A percentile compares a stretch with the other conserved stretches of the same genome.
Conservation (phyloP, 495 filamentous ascomycete species). For the Aspergillus coremiiformis region DNA sequence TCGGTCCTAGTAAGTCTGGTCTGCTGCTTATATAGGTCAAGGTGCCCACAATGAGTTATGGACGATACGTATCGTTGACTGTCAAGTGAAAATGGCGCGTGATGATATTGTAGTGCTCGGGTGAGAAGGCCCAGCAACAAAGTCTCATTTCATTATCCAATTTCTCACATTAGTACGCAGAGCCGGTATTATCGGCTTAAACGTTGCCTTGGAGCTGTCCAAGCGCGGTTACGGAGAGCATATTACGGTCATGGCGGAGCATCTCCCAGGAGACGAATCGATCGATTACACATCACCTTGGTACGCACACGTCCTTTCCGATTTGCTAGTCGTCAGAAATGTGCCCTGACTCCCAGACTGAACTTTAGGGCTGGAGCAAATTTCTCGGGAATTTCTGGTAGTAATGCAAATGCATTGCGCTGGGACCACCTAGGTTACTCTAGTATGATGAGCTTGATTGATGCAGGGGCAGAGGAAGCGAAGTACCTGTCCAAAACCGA, state of each 20-base stretch:
- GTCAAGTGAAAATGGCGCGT: conserved; percentile 5
- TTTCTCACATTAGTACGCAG: conserved; percentile 5
- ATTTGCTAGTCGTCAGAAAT: not conserved
- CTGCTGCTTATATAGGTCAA: not conserved
- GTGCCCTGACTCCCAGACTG: not conserved
- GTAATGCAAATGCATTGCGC: conserved; percentile 22
- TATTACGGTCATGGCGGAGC: conserved; percentile 25
- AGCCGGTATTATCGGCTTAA: conserved; percentile 28
- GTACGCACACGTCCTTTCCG: conserved; percentile 11
- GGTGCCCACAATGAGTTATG: not conserved
- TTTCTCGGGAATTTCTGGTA: conserved; percentile 29
- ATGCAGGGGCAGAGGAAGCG: conserved; percentile 17
- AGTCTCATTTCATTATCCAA: not conserved
- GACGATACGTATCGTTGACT: not conserved
- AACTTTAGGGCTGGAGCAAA: conserved; percentile 25
- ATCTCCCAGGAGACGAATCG: conserved; percentile 25
- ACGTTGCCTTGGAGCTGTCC: conserved; percentile 27
- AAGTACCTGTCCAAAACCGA: conserved; percentile 19
- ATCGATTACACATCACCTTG: conserved; percentile 29
- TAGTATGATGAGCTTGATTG: conserved; percentile 12
- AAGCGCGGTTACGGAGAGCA: conserved; percentile 19
- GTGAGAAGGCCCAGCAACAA: conserved; percentile 1
- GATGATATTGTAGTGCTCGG: conserved; percentile 17
- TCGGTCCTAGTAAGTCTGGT: not conserved
- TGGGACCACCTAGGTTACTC: conserved; percentile 26